phyloP scores from a whole-genome alignment of 768 basidiomycete genomes.

The Kwoniella sp. region DNA sequence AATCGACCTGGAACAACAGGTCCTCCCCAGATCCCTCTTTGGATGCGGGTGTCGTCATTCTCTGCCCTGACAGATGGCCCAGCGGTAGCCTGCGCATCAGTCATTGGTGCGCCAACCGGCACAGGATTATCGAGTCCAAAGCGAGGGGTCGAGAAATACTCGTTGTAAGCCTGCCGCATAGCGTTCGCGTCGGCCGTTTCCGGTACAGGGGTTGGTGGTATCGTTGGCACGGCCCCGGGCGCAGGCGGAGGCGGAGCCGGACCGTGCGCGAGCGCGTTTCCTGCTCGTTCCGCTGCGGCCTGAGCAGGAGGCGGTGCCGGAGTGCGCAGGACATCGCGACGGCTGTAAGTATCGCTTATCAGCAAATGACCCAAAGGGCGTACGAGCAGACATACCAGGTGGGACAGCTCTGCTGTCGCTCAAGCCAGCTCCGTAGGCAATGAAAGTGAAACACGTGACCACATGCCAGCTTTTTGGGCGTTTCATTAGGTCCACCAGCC shows the following conservation, averaged over 20 bases:
- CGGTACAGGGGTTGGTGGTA: slow-evolving; percentile 11
- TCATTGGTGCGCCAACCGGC: slow-evolving; percentile 26
- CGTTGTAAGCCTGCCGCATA: slow-evolving; percentile 29
- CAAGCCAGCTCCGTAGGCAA: slow-evolving; percentile 94
- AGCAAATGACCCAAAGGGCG: no score
- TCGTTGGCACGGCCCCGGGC: slow-evolving; percentile 38
- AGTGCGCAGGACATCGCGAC: slow-evolving; percentile 32
- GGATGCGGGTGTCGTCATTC: slow-evolving; percentile 20
- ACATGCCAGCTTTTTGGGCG: slow-evolving; percentile 93
- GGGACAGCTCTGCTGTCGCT: slow-evolving; percentile 96
- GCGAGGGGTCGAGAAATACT: slow-evolving; percentile 31
- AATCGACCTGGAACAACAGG: slow-evolving; percentile 37
- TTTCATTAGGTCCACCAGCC: slow-evolving; percentile 71
- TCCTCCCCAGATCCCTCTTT: slow-evolving; percentile 41
- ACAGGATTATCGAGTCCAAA: slow-evolving; percentile 9
- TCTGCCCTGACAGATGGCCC: background rate
- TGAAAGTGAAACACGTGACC: slow-evolving; percentile 98
- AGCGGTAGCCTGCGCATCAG: slow-evolving; percentile 18
- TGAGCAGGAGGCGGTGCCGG: slow-evolving; percentile 14
- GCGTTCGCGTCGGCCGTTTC: slow-evolving; percentile 39
- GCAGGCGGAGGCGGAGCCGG: slow-evolving; percentile 43
- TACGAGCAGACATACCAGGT: slow-evolving; percentile 78
- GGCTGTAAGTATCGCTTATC: no score
- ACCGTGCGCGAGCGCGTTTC: background rate
- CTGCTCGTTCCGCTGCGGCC: slow-evolving; percentile 1